Conservation (phyloP, 2,329 filamentous ascomycete genomes). For the Coleophoma cylindrospora region DNA sequence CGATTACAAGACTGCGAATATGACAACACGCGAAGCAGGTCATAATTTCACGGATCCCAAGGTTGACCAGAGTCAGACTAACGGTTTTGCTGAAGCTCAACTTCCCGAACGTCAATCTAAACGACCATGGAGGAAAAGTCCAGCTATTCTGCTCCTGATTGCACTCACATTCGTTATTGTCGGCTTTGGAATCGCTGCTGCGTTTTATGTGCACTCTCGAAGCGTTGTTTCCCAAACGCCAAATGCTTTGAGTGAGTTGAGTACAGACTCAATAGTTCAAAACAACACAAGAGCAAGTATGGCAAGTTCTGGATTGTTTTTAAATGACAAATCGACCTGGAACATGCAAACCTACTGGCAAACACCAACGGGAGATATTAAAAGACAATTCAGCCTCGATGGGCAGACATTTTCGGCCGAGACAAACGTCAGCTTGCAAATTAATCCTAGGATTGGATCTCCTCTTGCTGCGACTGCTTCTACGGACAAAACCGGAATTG, state of each 20-base stretch:
- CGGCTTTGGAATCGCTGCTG: not conserved
- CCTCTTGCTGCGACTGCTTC: slow-evolving; percentile 15
- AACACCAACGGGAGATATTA: slow-evolving; percentile 11
- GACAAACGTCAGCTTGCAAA: slow-evolving; percentile 8
- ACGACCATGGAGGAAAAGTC: not conserved
- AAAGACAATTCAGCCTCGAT: slow-evolving; percentile 13
- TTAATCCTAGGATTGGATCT: slow-evolving; percentile 12
- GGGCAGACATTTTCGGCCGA: slow-evolving; percentile 9
- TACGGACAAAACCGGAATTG: slow-evolving; percentile 11
- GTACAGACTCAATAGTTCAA: not conserved
- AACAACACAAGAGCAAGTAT: slow-evolving; percentile 14
- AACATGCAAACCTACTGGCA: slow-evolving; percentile 17
- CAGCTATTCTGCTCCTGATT: not conserved
- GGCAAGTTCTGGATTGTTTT: slow-evolving; percentile 14
- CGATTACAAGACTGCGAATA: not conserved
- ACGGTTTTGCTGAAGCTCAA: not conserved
- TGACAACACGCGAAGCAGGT: no score
- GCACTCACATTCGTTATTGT: not conserved
- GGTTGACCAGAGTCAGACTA: not conserved
- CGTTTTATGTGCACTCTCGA: not conserved
- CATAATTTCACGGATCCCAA: not conserved
- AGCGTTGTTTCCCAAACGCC: no score
- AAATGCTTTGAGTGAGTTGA: no score
- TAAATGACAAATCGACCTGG: slow-evolving; percentile 14
- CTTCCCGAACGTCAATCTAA: not conserved